Conservation (phyloP, 1,284 basidiomycete species). For the Volvariella volvacea region DNA sequence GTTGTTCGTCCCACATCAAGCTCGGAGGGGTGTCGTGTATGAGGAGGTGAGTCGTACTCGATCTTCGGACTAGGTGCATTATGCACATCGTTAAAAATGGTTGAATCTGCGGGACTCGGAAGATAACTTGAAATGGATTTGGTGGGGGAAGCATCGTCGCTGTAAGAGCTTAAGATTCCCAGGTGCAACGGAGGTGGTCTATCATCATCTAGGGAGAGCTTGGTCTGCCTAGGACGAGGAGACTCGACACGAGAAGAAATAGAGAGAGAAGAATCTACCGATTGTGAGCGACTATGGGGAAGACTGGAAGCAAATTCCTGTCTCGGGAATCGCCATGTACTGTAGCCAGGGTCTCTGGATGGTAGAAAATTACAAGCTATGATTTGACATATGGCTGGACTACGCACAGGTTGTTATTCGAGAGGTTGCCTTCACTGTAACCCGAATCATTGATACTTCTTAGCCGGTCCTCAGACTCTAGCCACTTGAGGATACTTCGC, state of each 20-base stretch:
- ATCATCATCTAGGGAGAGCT: constrained; percentile 21
- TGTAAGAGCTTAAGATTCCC: constrained; percentile 35
- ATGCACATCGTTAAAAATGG: constrained; percentile 28
- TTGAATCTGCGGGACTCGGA: constrained; percentile 53
- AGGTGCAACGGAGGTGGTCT: constrained; percentile 47
- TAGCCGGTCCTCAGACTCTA: constrained; percentile 42
- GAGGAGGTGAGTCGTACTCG: constrained; percentile 18
- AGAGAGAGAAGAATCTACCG: constrained; percentile 54
- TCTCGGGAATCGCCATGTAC: constrained; percentile 36
- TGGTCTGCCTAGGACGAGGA: constrained; percentile 20
- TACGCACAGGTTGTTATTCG: constrained; percentile 37
- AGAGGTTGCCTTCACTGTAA: constrained; percentile 32
- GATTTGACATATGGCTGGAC: neutral
- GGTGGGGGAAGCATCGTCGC: constrained; percentile 37
- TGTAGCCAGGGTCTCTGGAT: constrained; percentile 25
- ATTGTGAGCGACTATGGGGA: constrained; percentile 56
- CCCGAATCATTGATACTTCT: constrained; percentile 36
- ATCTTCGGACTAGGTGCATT: neutral
- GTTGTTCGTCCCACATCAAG: constrained; percentile 21
- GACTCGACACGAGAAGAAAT: constrained; percentile 39
- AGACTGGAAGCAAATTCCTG: constrained; percentile 24
- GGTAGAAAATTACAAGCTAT: constrained; percentile 20
- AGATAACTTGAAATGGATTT: constrained; percentile 49
- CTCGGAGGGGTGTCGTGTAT: constrained; percentile 58
- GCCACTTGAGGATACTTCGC: constrained; percentile 65